Evolutionary conservation across 371 early-diverging fungal species (phyloP), one percentile per base, ranked within the genome.

Genomic region (Synchytrium microbalum): DNA sequence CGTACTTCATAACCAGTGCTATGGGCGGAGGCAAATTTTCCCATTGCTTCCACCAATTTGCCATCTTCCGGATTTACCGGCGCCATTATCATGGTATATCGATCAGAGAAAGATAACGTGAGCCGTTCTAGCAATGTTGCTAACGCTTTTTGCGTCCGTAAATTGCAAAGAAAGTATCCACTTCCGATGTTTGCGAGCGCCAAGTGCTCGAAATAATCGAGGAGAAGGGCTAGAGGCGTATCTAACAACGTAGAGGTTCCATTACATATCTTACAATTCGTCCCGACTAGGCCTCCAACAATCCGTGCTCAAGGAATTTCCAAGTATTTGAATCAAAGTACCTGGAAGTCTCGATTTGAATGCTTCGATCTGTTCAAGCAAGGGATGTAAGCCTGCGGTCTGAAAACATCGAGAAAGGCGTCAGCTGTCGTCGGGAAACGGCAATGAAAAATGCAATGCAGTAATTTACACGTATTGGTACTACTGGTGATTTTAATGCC

Each of bases 111-210:
- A 8, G 54, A 58, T 23, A 62, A 27, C 23, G 62, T 62, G 14
- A 76, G 61, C 10, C 75, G 57, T 61, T 92, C 87, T 30, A 95
- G 77, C 2, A 71, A 46, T 19, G 81, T 76, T 0, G 93, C 91
- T 32, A 89, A 75, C 3, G 58, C 25, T 72, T 85, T 88, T 68
- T 82, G 84, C 64, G 78, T 76, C 29, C 70, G 62, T 59, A 86
- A 84, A 70, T 88, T 88, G 75, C 92, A 91, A 64, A 92, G 67
- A 66, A 89, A 90, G 71, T 85, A 93, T n/a, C n/a, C n/a, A n/a
- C n/a, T n/a, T n/a, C n/a, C n/a, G n/a, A n/a, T n/a, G n/a, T n/a
- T n/a, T n/a, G n/a, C n/a, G n/a, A n/a, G n/a, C n/a, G n/a, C n/a
- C n/a, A n/a, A n/a, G n/a, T n/a, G n/a, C n/a, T n/a, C n/a, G n/a